These are phyloP conservation scores for Forsythia suspensa DNA, from an alignment of 257 asterid species.

Conservation along the genomic window DNA sequence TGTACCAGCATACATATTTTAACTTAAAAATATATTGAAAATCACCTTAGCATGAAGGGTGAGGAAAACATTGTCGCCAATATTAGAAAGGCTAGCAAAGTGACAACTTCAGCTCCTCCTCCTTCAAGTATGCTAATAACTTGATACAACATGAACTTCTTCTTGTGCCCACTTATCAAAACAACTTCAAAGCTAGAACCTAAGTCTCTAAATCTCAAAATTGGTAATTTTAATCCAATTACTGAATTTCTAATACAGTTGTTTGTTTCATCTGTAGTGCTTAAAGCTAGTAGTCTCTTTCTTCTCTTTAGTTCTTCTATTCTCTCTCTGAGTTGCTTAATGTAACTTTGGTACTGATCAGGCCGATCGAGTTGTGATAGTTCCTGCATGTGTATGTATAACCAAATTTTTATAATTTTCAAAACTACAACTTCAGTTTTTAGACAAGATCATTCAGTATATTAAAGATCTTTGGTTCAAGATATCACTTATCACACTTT, in stretches of 20 bases:
- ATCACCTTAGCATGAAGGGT: slow-evolving; percentile 45
- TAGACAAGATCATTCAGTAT: too few species aligned
- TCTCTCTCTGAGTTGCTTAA: slow-evolving; percentile 27
- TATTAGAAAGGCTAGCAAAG: slow-evolving; percentile 18
- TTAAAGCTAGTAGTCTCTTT: slow-evolving; percentile 13
- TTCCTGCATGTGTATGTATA: too few species aligned
- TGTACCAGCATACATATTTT: background rate
- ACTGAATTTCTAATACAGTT: background rate
- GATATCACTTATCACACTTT: too few species aligned
- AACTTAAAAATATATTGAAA: background rate
- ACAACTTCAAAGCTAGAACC: slow-evolving; percentile 40
- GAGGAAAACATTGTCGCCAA: slow-evolving; percentile 22
- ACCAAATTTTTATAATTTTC: too few species aligned
- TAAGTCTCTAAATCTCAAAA: slow-evolving; percentile 29
- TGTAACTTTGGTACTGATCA: slow-evolving; percentile 36
- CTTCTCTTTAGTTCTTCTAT: slow-evolving; percentile 31
- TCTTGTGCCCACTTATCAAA: slow-evolving; percentile 27
- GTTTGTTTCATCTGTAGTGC: too few species aligned
- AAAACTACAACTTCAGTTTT: too few species aligned
- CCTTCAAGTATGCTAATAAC: slow-evolving; percentile 33
- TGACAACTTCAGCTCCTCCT: slow-evolving; percentile 48
- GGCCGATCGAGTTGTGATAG: slow-evolving; percentile 17
- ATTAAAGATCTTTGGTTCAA: too few species aligned
- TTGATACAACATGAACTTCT: slow-evolving; percentile 25
- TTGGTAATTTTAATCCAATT: slow-evolving; percentile 6